Conservation (phyloP, 176 grass and related monocot genomes). For the Triticum urartu region DNA sequence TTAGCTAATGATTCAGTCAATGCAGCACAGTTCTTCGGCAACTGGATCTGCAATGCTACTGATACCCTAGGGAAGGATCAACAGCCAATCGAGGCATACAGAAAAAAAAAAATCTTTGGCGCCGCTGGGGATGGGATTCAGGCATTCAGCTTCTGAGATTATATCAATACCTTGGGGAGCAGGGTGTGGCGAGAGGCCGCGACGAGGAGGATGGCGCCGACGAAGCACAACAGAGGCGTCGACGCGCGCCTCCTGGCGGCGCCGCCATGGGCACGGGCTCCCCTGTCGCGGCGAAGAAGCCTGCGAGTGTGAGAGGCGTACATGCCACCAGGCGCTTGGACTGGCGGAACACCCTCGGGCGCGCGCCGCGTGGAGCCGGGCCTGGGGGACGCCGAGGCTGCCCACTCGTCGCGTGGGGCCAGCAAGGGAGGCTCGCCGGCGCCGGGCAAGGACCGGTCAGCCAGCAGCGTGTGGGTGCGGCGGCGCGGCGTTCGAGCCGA, state of each 20-base stretch:
- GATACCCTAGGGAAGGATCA: not conserved
- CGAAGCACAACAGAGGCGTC: not conserved
- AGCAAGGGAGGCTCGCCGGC: not conserved
- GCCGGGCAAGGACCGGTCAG: not conserved
- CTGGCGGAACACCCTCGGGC: not conserved
- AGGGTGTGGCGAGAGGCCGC: not conserved
- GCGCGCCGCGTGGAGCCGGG: not conserved
- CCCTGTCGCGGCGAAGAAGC: constrained; percentile 10
- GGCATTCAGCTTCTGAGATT: too few species aligned
- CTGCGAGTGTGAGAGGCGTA: not conserved
- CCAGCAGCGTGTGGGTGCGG: not conserved
- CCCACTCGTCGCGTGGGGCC: not conserved
- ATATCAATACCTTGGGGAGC: not conserved
- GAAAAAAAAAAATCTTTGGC: not conserved
- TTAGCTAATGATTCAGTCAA: not conserved
- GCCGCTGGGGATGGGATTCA: too few species aligned
- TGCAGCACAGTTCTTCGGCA: not conserved
- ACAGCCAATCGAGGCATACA: not conserved
- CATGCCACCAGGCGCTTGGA: not conserved
- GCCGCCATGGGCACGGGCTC: constrained; percentile 1
- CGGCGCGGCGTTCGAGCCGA: not conserved
- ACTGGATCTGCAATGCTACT: not conserved
- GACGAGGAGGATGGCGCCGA: constrained; percentile 2
- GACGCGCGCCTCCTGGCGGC: not conserved
- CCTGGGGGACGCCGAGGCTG: not conserved